Conservation (phyloP, 176 grass and related monocot genomes). For the Olyra latifolia region DNA sequence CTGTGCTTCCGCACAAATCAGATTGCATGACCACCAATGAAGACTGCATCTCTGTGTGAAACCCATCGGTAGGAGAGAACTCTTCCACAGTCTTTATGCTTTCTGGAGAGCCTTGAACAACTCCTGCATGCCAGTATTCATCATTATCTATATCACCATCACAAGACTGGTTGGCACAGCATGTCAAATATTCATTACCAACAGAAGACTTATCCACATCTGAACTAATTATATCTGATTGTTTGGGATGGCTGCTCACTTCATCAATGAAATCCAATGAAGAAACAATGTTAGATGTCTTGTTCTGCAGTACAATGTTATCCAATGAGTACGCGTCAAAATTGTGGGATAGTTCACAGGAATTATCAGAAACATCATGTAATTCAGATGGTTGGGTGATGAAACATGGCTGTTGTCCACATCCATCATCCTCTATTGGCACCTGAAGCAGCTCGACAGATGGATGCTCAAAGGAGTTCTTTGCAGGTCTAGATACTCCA, state of each 20-base stretch:
- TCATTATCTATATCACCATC: conserved; percentile 4
- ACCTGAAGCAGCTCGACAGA: conserved; percentile 31
- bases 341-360: conserved; percentile 13
- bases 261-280: conserved; percentile 30
- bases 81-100: conserved; percentile 12
- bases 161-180: conserved; percentile 28
- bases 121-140: conserved; percentile 30
- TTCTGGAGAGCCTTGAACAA: conserved; percentile 15
- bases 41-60: not conserved
- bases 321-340: conserved; percentile 22
- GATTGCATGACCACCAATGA: conserved; percentile 6
- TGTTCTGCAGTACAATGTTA: conserved; percentile 25
- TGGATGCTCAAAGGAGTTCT: conserved; percentile 3
- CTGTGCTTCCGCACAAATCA: conserved; percentile 38
- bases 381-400: conserved; percentile 21
- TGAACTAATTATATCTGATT: conserved; percentile 9
- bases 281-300: conserved; percentile 24
- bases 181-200: conserved; percentile 29
- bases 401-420: conserved; percentile 18
- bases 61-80: conserved; percentile 23
- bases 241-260: conserved; percentile 13
- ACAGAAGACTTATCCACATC: conserved; percentile 33
- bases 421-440: not conserved
- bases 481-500: conserved; percentile 24
- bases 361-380: conserved; percentile 25